Evolutionary conservation across 176 grass and related monocot genomes (phyloP), one percentile per base, ranked within the genome.

Genomic region (Raddia distichophylla): DNA sequence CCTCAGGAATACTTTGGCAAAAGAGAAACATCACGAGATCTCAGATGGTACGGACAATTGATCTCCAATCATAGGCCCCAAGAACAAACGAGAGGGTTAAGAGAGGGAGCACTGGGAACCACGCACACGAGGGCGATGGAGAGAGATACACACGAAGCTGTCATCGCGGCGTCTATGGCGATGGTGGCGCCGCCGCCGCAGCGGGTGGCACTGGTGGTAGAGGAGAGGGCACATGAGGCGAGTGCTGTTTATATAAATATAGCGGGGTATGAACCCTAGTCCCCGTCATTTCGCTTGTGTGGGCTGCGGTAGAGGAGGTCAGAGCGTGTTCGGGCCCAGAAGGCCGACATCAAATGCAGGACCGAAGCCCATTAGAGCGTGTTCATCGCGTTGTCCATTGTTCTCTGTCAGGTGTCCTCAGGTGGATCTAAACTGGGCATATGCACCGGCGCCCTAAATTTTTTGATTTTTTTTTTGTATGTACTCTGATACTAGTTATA

Each of bases 31-130:
- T 91, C 89, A 91, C 12, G 77, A 32, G 1, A 44, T 4, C 4
- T 91, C 89, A 87, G 80, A 84, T 91, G 89, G 89, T 91, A 91
- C 84, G 80, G 84, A 91, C 80, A 90, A 84, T 76, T 35, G 56
- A 42, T 84, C 40, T 84, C 56, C 63, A 75, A 61, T 87, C 84
- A 76, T 47, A 60, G 75, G 64, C 75, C 80, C 46, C 32, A 0
- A 32, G 27, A 45, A 3, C 8, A 0, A 27, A 10, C 32, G 7
- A 74, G 0, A 17, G 2, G 47, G 4, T 40, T 40, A 34, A 19
- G 7, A 45, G 8, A 33, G 6, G 19, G 7, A 68, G 22, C 18
- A 4, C 33, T 43, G 1, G 7, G 5, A 16, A 3, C 27, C 10
- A 69, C 50, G 43, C 10, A 69, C 50, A 18, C 0, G 11, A 63